A percentile compares a stretch with the other conserved stretches of the same genome.
Conservation (phyloP, 345 rosid genomes). For the Hypericum perforatum region DNA sequence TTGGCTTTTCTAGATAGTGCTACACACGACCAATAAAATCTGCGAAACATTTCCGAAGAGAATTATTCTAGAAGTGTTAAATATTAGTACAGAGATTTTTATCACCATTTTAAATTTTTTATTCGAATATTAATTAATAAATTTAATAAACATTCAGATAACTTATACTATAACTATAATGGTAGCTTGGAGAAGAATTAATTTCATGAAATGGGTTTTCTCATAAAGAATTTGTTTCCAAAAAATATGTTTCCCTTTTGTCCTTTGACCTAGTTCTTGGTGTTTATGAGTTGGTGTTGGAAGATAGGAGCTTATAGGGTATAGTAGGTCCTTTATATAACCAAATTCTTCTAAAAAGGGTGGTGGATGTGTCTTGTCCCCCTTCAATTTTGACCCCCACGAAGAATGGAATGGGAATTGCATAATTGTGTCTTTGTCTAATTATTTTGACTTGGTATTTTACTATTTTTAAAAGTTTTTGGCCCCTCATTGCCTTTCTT, state of each 20-base stretch:
- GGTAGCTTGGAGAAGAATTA: too few species aligned
- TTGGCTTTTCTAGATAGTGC: conserved; percentile 36
- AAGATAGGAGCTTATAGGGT: conserved; percentile 14
- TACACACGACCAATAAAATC: conserved; percentile 2
- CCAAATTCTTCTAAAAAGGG: conserved; percentile 28
- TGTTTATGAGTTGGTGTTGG: conserved; percentile 20
- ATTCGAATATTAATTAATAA: too few species aligned
- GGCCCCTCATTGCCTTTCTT: conserved; percentile 14
- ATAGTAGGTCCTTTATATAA: conserved; percentile 20
- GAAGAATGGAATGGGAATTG: conserved; percentile 24
- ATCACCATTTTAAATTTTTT: too few species aligned
- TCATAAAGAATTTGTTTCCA: neutral
- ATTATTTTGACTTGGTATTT: neutral
- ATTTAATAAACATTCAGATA: too few species aligned
- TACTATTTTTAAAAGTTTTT: conserved; percentile 1
- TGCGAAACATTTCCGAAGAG: conserved; percentile 7
- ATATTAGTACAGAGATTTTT: too few species aligned
- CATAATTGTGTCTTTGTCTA: conserved; percentile 29
- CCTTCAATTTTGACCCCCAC: conserved; percentile 21
- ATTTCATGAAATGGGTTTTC: conserved; percentile 4
- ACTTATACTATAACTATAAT: too few species aligned
- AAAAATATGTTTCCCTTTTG: neutral
- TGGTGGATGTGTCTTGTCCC: conserved; percentile 28
- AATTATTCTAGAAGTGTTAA: too few species aligned
- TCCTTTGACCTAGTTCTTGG: conserved; percentile 10